These are phyloP conservation scores for Trichodelitschia bisporula DNA, from an alignment of 495 filamentous ascomycete genomes.

Conservation along the genomic window DNA sequence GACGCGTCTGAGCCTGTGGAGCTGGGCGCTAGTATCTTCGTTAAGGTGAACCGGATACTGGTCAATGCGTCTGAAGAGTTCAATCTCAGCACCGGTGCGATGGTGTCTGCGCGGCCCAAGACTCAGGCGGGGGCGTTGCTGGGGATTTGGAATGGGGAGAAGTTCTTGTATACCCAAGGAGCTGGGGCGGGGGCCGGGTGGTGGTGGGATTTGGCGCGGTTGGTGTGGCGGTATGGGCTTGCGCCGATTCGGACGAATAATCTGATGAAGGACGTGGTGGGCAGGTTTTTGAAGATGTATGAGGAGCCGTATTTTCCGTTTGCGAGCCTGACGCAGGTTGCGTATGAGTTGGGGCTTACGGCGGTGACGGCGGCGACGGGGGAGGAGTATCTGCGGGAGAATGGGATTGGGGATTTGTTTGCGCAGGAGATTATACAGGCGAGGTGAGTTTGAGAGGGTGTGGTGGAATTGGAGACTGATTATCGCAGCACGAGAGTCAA, in stretches of 20 bases:
- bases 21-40: constrained; percentile 81
- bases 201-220: constrained; percentile 61
- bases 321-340: constrained; percentile 38
- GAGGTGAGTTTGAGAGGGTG: constrained; percentile 9
- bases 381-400: constrained; percentile 38
- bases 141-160: constrained; percentile 66
- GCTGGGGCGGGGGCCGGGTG: too few relatives aligned
- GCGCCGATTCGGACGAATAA: constrained; percentile 50
- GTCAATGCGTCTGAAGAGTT: constrained; percentile 49
- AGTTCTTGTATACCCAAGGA: constrained; percentile 42
- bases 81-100: constrained; percentile 26
- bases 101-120: constrained; percentile 6
- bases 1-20: constrained; percentile 51
- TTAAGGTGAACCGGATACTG: constrained; percentile 63
- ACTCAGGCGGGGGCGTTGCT: constrained; percentile 25
- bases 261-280: constrained; percentile 45
- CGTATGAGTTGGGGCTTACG: constrained; percentile 37
- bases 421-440: constrained; percentile 74
- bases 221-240: constrained; percentile 68
- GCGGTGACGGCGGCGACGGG: constrained; percentile 44
- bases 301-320: constrained; percentile 67
- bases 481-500: constrained; percentile 58
- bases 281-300: constrained; percentile 61
- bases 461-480: neutral
- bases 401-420: constrained; percentile 40